Conservation (phyloP, 192 early-diverging fungal species). For the Coemansia sp. region DNA sequence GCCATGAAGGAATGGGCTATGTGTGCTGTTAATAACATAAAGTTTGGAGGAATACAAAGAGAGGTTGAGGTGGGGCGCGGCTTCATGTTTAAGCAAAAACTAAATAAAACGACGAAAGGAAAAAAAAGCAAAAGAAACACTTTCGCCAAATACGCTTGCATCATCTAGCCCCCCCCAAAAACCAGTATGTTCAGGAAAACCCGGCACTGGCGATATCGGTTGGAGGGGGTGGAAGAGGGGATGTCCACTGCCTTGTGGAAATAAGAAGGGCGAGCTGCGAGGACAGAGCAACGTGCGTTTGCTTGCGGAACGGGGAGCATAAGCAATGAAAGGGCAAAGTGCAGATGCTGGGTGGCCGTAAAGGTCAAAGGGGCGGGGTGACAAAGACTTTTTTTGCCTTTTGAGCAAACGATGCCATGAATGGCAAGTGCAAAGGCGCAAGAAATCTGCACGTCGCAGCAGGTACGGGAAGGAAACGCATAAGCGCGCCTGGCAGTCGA, state of each 20-base stretch:
- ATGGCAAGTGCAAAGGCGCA: not conserved
- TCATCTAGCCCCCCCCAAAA: not conserved
- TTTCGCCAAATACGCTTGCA: not conserved
- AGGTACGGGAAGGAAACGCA: not conserved
- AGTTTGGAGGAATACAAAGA: slow-evolving; percentile 5
- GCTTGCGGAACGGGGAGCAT: not conserved
- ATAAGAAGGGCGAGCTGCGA: slow-evolving; percentile 5
- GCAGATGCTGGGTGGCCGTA: not conserved
- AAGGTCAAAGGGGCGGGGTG: slow-evolving; percentile 2
- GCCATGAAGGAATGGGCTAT: not conserved
- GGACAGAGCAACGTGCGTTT: slow-evolving; percentile 9
- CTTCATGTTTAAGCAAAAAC: not conserved
- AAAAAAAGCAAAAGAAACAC: not conserved
- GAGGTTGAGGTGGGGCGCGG: not conserved
- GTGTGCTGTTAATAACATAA: slow-evolving; percentile 7
- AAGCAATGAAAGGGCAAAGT: not conserved
- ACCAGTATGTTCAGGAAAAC: slow-evolving; percentile 1
- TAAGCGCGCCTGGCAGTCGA: not conserved
- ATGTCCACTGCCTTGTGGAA: slow-evolving; percentile 1
- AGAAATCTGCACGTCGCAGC: slow-evolving; percentile 1
- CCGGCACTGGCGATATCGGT: not conserved
- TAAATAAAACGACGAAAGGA: not conserved
- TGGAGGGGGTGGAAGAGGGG: not conserved
- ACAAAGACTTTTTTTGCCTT: not conserved
- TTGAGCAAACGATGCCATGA: slow-evolving; percentile 2